These are phyloP conservation scores for Diplotaxis tenuifolia DNA, from an alignment of 345 rosid species.

Conservation along the genomic window DNA sequence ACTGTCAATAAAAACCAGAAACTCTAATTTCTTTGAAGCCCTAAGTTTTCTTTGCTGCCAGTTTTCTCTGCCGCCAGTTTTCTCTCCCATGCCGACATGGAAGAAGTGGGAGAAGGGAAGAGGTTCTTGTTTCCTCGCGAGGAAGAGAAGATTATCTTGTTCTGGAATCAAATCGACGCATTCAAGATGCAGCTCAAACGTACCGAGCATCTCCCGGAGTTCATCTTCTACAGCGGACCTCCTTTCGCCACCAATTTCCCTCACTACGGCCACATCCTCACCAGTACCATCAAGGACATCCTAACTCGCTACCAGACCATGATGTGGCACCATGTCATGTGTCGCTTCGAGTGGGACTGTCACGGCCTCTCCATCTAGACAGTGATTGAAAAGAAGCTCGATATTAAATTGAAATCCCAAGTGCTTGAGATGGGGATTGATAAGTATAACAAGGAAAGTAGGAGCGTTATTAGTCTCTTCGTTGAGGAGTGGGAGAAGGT, in stretches of 20 bases:
- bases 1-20: too few relatives aligned
- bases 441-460: too few relatives aligned
- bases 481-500: slow-evolving; percentile 89
- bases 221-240: slow-evolving; percentile 91
- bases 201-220: slow-evolving; percentile 63
- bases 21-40: too few relatives aligned
- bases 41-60: too few relatives aligned
- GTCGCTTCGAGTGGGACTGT: slow-evolving; percentile 98
- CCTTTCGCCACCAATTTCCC: slow-evolving; percentile 98
- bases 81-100: too few relatives aligned
- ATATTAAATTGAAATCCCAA: slow-evolving; percentile 64
- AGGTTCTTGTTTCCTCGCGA: slow-evolving; percentile 74
- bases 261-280: slow-evolving; percentile 95
- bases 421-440: slow-evolving; percentile 74
- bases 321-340: slow-evolving; percentile 87
- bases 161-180: slow-evolving; percentile 75
- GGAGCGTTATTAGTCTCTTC: slow-evolving; percentile 81
- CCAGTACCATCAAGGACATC: slow-evolving; percentile 93
- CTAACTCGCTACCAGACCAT: slow-evolving; percentile 90
- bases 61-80: too few relatives aligned
- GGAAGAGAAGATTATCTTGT: slow-evolving; percentile 59
- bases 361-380: slow-evolving; percentile 93
- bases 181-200: slow-evolving; percentile 72
- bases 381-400: slow-evolving; percentile 71
- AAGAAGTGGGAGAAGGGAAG: slow-evolving; percentile 89